These are phyloP conservation scores for Penium margaritaceum DNA, from an alignment of 139 green algal genomes.

Conservation along the genomic window DNA sequence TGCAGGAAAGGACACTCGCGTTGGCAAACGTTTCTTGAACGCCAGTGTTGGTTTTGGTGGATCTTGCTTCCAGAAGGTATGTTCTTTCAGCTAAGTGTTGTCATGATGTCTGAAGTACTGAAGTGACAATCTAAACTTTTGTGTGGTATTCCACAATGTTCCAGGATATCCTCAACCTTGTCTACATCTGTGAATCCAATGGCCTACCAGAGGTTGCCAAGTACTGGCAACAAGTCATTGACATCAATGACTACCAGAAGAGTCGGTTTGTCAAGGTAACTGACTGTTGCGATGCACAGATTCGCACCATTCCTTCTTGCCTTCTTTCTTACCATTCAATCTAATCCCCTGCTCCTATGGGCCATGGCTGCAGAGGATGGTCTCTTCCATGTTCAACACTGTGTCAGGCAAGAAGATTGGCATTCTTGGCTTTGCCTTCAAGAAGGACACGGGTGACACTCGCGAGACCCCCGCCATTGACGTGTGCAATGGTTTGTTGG, in stretches of 20 bases:
- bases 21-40: constrained; percentile 94
- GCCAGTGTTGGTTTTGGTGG: constrained; percentile 94
- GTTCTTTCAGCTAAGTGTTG: too few relatives aligned
- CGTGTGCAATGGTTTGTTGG: constrained; percentile 80
- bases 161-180: constrained; percentile 94
- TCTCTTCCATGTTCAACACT: constrained; percentile 98
- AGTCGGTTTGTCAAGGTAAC: constrained; percentile 64
- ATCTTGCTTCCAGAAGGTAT: constrained; percentile 99
- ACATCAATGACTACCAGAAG: constrained; percentile 99
- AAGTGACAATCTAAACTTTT: too few relatives aligned
- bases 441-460: constrained; percentile 88
- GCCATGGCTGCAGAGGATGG: constrained; percentile 58
- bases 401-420: constrained; percentile 89
- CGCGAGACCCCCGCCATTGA: constrained; percentile 97
- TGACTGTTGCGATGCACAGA: too few relatives aligned
- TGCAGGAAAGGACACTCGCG: constrained; percentile 89
- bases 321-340: too few relatives aligned
- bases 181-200: constrained; percentile 82
- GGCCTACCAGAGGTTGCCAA: constrained; percentile 86
- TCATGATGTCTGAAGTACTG: too few relatives aligned
- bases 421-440: constrained; percentile 98
- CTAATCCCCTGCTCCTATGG: background rate
- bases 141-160: too few relatives aligned
- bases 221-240: constrained; percentile 73
- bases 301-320: too few relatives aligned